phyloP scores from a whole-genome alignment of 2,329 filamentous ascomycete species.

The Cytospora schulzeri region DNA sequence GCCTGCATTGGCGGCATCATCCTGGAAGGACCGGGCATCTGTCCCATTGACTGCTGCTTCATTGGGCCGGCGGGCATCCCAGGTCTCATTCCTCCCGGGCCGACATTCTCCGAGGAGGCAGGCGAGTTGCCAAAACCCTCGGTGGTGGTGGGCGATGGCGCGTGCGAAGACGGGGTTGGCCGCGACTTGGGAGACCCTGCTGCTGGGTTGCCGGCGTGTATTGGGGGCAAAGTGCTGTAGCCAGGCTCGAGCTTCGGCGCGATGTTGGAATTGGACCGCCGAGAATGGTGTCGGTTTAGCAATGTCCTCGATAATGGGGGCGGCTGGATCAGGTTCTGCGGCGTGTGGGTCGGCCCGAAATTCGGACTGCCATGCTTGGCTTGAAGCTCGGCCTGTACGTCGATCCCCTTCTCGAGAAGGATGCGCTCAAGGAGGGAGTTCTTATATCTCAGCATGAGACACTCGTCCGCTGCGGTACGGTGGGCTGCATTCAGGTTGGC shows the following conservation, averaged over 20 bases:
- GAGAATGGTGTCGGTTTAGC: slow-evolving; percentile 75
- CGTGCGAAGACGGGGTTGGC: slow-evolving; percentile 80
- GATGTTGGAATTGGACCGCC: slow-evolving; percentile 72
- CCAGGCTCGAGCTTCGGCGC: slow-evolving; percentile 71
- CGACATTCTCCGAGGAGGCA: slow-evolving; percentile 49
- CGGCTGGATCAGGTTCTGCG: slow-evolving; percentile 69
- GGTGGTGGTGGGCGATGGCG: slow-evolving; percentile 56
- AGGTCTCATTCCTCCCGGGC: slow-evolving; percentile 44
- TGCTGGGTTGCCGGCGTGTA: slow-evolving; percentile 54
- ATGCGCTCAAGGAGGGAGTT: slow-evolving; percentile 96
- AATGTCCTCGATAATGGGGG: slow-evolving; percentile 80
- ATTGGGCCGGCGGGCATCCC: slow-evolving; percentile 42
- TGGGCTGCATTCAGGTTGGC: slow-evolving; percentile 93
- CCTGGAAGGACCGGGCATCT: slow-evolving; percentile 38
- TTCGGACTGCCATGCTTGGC: slow-evolving; percentile 89
- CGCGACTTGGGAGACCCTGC: slow-evolving; percentile 70
- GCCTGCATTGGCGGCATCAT: slow-evolving; percentile 35
- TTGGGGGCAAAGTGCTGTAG: slow-evolving; percentile 47
- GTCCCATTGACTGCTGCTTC: slow-evolving; percentile 46
- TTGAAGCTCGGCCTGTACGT: slow-evolving; percentile 93
- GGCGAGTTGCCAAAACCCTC: slow-evolving; percentile 46
- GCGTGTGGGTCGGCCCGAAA: slow-evolving; percentile 68
- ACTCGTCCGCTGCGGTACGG: slow-evolving; percentile 92
- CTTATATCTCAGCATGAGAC: slow-evolving; percentile 97
- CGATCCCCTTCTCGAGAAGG: slow-evolving; percentile 94